Percentiles rank a stretch among this genome's conserved stretches.
phyloP scores from a whole-genome alignment of 495 filamentous ascomycete genomes.

The Lophiostoma macrostomum region DNA sequence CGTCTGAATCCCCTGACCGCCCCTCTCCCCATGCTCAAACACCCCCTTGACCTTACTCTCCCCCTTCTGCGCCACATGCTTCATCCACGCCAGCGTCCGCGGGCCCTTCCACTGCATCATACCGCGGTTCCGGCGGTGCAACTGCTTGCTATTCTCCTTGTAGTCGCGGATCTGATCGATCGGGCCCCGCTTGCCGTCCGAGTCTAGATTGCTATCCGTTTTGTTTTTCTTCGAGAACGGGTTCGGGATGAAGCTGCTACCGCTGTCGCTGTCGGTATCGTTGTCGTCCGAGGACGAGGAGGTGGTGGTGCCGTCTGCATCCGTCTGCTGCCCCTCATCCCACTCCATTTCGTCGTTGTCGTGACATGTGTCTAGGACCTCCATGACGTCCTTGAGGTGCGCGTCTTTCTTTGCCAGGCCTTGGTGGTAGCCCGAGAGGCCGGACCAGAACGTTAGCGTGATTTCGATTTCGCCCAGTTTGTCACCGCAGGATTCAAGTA shows the following conservation, averaged over 20 bases:
- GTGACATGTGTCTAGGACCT: slow-evolving; percentile 59
- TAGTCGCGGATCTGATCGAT: slow-evolving; percentile 44
- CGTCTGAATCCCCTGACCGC: slow-evolving; percentile 45
- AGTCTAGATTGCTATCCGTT: slow-evolving; percentile 26
- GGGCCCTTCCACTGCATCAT: slow-evolving; percentile 51
- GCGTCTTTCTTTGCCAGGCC: slow-evolving; percentile 49
- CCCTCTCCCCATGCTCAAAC: slow-evolving; percentile 41
- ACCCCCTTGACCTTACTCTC: slow-evolving; percentile 37
- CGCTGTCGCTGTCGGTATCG: no score
- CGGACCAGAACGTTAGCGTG: slow-evolving; percentile 54
- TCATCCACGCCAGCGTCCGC: slow-evolving; percentile 43
- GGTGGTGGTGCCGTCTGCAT: slow-evolving; percentile 11
- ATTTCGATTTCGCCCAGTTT: slow-evolving; percentile 57
- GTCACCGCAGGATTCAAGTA: slow-evolving; percentile 41
- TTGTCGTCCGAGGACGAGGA: slow-evolving; percentile 14
- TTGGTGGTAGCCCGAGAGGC: slow-evolving; percentile 56
- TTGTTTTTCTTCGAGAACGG: slow-evolving; percentile 5
- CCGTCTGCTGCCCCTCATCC: slow-evolving; percentile 28
- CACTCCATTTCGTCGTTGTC: slow-evolving; percentile 50
- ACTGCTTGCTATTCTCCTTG: slow-evolving; percentile 42
- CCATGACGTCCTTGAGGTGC: slow-evolving; percentile 56
- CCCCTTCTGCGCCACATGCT: slow-evolving; percentile 41
- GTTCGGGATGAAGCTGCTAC: slow-evolving; percentile 4
- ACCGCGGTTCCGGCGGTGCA: slow-evolving; percentile 46
- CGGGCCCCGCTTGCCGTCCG: slow-evolving; percentile 41